These are phyloP conservation scores for Russula sp. DNA, from an alignment of 768 basidiomycete species.

Conservation along the genomic window DNA sequence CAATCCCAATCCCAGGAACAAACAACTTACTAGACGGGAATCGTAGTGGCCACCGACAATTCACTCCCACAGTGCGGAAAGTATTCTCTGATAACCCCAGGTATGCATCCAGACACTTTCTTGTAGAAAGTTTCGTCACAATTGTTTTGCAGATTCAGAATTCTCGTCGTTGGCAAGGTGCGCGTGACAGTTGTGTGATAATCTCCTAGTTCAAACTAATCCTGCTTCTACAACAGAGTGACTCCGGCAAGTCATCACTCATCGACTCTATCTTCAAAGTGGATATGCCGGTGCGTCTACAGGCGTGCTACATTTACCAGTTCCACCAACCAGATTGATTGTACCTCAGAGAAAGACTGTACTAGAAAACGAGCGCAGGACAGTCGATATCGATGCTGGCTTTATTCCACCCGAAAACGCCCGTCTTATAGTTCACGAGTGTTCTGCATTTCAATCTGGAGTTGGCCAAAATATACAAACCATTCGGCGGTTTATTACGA, in stretches of 20 bases:
- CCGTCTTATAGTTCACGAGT: constrained; percentile 1
- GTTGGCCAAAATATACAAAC: background rate
- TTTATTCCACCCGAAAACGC: background rate
- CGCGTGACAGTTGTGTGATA: background rate
- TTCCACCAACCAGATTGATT: background rate
- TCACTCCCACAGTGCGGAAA: background rate
- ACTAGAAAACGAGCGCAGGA: too few species aligned
- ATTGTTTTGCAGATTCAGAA: background rate
- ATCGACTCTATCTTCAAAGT: background rate
- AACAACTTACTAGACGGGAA: too few species aligned
- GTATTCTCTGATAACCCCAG: background rate
- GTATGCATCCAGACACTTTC: background rate
- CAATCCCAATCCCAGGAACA: too few species aligned
- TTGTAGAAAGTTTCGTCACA: background rate
- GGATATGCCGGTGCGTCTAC: background rate
- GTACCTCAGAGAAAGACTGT: background rate
- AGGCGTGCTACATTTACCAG: background rate
- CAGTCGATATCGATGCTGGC: background rate
- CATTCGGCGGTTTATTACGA: background rate
- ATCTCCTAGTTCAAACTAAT: background rate
- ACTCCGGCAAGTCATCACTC: constrained; percentile 8
- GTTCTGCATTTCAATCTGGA: background rate
- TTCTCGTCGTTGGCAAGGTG: constrained; percentile 5
- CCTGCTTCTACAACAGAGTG: background rate
- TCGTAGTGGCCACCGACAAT: background rate